Conservation (phyloP, 345 rosid genomes). For the Ricinus communis region DNA sequence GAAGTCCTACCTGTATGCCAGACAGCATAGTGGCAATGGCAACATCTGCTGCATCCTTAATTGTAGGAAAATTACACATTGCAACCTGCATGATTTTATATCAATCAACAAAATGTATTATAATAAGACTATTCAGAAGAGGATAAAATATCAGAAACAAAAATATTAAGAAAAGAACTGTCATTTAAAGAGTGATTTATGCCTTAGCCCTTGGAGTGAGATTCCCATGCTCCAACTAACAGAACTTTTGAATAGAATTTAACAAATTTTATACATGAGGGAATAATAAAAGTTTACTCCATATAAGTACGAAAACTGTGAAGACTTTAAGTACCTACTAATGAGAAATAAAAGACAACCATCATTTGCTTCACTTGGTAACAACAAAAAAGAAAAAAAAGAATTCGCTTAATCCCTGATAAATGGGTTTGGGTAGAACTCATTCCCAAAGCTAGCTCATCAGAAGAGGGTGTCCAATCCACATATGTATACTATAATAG, state of each 20-base stretch:
- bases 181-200: neutral
- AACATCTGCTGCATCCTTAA: constrained; percentile 97
- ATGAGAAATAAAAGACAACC: constrained; percentile 9
- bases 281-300: neutral
- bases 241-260: neutral
- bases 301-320: neutral
- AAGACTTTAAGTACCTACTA: neutral
- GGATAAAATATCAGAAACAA: neutral
- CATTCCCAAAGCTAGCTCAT: too few relatives aligned
- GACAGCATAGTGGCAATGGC: constrained; percentile 83
- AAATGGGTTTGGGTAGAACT: too few relatives aligned
- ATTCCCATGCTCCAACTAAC: neutral
- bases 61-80: constrained; percentile 83
- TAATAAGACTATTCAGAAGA: neutral
- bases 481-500: too few relatives aligned
- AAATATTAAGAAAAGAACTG: neutral
- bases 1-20: constrained; percentile 73
- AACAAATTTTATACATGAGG: neutral
- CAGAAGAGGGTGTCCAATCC: too few relatives aligned
- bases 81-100: constrained; percentile 64
- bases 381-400: neutral
- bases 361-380: too few relatives aligned
- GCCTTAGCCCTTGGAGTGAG: neutral
- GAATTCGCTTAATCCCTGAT: neutral
- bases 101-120: constrained; percentile 1